Percentiles rank a stretch among this genome's conserved stretches.
These are phyloP conservation scores for Fusarium sp. DNA, from an alignment of 2,329 filamentous ascomycete genomes.

Conservation along the genomic window DNA sequence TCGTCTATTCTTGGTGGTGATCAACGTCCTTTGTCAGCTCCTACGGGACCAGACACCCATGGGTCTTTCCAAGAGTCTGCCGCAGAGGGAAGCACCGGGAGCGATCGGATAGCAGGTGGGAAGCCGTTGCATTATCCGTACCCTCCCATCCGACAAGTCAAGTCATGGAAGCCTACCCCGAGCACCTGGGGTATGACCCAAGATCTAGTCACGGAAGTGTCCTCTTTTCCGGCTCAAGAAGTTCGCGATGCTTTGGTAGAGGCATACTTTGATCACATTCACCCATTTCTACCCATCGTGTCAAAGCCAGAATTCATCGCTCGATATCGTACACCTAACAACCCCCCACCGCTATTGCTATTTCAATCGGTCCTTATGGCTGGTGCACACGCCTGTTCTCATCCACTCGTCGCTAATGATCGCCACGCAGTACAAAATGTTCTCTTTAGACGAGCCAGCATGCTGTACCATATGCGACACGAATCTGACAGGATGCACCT, in stretches of 20 bases:
- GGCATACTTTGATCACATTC: conserved; percentile 48
- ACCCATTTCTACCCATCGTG: conserved; percentile 45
- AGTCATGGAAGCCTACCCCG: conserved; percentile 43
- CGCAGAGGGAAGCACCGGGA: conserved; percentile 26
- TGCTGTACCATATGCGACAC: conserved; percentile 49
- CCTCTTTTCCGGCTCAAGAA: conserved; percentile 47
- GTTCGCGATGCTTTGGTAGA: conserved; percentile 45
- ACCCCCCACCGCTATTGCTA: conserved; percentile 37
- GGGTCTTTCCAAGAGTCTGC: conserved; percentile 32
- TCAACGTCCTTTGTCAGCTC: conserved; percentile 26
- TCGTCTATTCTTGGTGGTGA: conserved; percentile 18
- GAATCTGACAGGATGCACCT: conserved; percentile 48
- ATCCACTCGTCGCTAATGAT: conserved; percentile 44
- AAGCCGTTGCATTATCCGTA: conserved; percentile 46
- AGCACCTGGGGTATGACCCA: conserved; percentile 45
- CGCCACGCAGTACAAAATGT: conserved; percentile 50
- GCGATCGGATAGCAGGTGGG: conserved; percentile 20
- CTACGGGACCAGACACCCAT: conserved; percentile 34
- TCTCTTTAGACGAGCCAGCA: conserved; percentile 45
- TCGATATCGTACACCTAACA: conserved; percentile 42
- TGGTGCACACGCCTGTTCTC: conserved; percentile 45
- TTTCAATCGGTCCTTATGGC: conserved; percentile 49
- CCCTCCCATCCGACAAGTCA: conserved; percentile 45
- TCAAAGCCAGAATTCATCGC: conserved; percentile 47
- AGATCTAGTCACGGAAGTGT: conserved; percentile 42